These are phyloP conservation scores for Hymenoscyphus occultus DNA, from an alignment of 2,329 filamentous ascomycete species.

Conservation along the genomic window DNA sequence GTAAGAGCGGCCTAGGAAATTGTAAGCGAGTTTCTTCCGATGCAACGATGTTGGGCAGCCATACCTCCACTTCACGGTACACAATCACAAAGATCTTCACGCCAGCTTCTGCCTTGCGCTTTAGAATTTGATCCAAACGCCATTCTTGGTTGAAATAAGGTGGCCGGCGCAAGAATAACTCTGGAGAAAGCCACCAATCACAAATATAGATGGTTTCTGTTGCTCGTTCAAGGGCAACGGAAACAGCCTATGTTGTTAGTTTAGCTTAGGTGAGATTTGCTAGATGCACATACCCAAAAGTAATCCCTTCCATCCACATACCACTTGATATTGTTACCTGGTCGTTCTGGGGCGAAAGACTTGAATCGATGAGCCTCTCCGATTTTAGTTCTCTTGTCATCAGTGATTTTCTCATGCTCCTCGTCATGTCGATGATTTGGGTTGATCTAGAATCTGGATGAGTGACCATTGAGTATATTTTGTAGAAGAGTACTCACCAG, in stretches of 20 bases:
- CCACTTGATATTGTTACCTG: slow-evolving; percentile 90
- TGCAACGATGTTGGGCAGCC: background rate
- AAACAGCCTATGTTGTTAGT: slow-evolving; percentile 58
- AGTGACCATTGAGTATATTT: background rate
- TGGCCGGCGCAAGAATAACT: slow-evolving; percentile 80
- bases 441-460: slow-evolving; percentile 56
- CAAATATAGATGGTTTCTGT: slow-evolving; percentile 93
- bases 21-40: background rate
- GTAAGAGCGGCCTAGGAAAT: slow-evolving; percentile 66
- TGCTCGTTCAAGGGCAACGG: slow-evolving; percentile 81
- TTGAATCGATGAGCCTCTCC: slow-evolving; percentile 75
- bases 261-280: background rate
- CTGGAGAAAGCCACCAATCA: slow-evolving; percentile 95
- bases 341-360: slow-evolving; percentile 86
- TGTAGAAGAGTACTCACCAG: slow-evolving; percentile 43
- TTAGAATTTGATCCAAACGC: slow-evolving; percentile 81
- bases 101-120: slow-evolving; percentile 83
- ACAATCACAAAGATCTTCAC: slow-evolving; percentile 94
- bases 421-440: slow-evolving; percentile 90
- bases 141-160: slow-evolving; percentile 81
- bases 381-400: slow-evolving; percentile 73
- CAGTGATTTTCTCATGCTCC: slow-evolving; percentile 79
- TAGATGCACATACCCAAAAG: slow-evolving; percentile 61
- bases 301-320: slow-evolving; percentile 96
- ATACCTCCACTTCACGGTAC: slow-evolving; percentile 67